phyloP scores from a whole-genome alignment of 768 basidiomycete species.

The Lactarius psammicola region DNA sequence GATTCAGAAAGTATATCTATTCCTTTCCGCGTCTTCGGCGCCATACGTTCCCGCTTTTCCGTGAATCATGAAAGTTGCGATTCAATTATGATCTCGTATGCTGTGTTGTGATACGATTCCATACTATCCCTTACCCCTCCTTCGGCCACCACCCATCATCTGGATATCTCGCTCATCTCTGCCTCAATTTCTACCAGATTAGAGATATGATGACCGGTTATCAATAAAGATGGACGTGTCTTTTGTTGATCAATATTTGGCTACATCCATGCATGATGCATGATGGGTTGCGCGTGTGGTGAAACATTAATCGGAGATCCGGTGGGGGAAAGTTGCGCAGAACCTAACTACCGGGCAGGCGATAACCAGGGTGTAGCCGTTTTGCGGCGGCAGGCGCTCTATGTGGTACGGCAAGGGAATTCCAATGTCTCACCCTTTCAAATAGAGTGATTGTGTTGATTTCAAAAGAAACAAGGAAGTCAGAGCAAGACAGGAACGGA shows the following conservation, averaged over 20 bases:
- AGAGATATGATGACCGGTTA: too few species aligned
- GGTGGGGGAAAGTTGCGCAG: conserved; percentile 58
- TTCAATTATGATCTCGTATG: neutral
- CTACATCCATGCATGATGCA: too few species aligned
- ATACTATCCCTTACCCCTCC: neutral
- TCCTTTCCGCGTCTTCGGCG: too few species aligned
- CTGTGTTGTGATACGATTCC: neutral
- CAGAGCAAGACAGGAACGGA: neutral
- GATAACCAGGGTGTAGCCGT: conserved; percentile 30
- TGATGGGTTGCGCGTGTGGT: conserved; percentile 55
- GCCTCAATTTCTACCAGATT: neutral
- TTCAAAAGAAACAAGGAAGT: conserved; percentile 68
- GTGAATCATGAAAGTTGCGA: too few species aligned
- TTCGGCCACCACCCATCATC: neutral
- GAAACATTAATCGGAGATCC: conserved; percentile 50
- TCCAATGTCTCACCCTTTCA: conserved; percentile 99
- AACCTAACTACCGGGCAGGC: conserved; percentile 34
- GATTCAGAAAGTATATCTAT: too few species aligned
- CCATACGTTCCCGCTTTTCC: too few species aligned
- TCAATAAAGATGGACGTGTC: too few species aligned
- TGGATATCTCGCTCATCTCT: neutral
- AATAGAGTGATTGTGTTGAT: conserved; percentile 85
- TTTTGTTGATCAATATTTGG: too few species aligned
- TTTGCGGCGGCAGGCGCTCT: conserved; percentile 32
- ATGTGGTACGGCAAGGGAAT: conserved; percentile 65